phyloP scores from a whole-genome alignment of 2,329 filamentous ascomycete species.

The Lasiodiplodia hormozganensis region DNA sequence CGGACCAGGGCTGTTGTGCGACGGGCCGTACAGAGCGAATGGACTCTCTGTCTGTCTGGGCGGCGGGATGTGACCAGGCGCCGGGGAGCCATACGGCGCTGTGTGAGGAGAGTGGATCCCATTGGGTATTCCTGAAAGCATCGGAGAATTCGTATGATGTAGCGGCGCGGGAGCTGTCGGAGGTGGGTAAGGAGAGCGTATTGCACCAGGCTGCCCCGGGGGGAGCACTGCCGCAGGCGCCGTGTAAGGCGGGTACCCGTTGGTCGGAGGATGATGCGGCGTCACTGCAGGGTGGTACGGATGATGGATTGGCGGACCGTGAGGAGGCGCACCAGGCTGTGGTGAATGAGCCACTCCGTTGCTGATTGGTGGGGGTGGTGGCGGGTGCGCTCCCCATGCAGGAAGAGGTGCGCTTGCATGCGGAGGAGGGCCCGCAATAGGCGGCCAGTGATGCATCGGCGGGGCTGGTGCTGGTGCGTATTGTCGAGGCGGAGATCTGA shows the following conservation, averaged over 20 bases:
- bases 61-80: conserved; percentile 21
- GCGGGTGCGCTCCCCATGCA: conserved; percentile 38
- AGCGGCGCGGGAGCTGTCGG: conserved; percentile 38
- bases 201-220: conserved; percentile 39
- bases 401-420: conserved; percentile 39
- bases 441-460: conserved; percentile 35
- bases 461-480: conserved; percentile 37
- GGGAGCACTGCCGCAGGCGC: conserved; percentile 38
- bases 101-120: conserved; percentile 34
- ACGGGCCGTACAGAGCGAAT: conserved; percentile 33
- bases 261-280: conserved; percentile 40
- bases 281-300: conserved; percentile 38
- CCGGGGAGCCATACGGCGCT: conserved; percentile 33
- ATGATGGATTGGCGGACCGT: conserved; percentile 35
- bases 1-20: conserved; percentile 31
- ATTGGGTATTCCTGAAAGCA: conserved; percentile 29
- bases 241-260: conserved; percentile 44
- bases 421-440: conserved; percentile 33
- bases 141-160: conserved; percentile 43
- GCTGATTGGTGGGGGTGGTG: conserved; percentile 33
- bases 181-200: conserved; percentile 38
- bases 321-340: conserved; percentile 37
- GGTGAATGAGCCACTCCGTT: conserved; percentile 42
- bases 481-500: conserved; percentile 42
- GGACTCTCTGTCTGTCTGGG: conserved; percentile 44